A percentile compares a stretch with the other conserved stretches of the same genome.
phyloP scores from a whole-genome alignment of 2,329 filamentous ascomycete species.

The Emericellopsis cladophorae region DNA sequence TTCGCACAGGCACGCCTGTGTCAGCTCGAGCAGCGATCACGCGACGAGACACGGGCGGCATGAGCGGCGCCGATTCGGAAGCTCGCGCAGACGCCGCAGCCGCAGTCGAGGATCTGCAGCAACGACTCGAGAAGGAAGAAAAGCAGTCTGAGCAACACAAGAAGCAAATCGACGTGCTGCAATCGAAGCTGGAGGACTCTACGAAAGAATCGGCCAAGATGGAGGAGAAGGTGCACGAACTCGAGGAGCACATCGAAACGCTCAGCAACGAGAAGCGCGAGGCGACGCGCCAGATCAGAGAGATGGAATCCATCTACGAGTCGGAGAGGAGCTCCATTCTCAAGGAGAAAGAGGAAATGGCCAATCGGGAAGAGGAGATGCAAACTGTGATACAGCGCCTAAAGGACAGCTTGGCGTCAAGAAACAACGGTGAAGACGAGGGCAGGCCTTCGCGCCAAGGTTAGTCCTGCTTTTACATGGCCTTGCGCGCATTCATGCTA shows the following conservation, averaged over 20 bases:
- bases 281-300: constrained; percentile 67
- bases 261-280: constrained; percentile 81
- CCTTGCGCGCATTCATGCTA: constrained; percentile 5
- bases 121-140: constrained; percentile 72
- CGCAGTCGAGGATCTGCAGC: constrained; percentile 72
- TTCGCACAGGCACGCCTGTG: constrained; percentile 51
- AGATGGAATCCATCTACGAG: constrained; percentile 89
- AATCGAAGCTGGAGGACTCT: constrained; percentile 76
- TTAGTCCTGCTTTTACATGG: constrained; percentile 19
- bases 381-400: constrained; percentile 80
- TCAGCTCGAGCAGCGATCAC: constrained; percentile 62
- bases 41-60: constrained; percentile 36
- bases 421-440: constrained; percentile 48
- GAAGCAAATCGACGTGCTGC: constrained; percentile 75
- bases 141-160: constrained; percentile 63
- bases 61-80: constrained; percentile 50
- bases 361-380: constrained; percentile 77
- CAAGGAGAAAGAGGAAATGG: constrained; percentile 84
- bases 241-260: constrained; percentile 69
- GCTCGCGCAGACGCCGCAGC: constrained; percentile 69
- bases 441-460: constrained; percentile 44
- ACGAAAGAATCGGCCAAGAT: constrained; percentile 71
- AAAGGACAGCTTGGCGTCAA: constrained; percentile 77
- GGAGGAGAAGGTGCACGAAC: constrained; percentile 80
- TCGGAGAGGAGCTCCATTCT: constrained; percentile 75